phyloP scores from a whole-genome alignment of 139 green algal species.

The Astrephomene gubernaculifera region DNA sequence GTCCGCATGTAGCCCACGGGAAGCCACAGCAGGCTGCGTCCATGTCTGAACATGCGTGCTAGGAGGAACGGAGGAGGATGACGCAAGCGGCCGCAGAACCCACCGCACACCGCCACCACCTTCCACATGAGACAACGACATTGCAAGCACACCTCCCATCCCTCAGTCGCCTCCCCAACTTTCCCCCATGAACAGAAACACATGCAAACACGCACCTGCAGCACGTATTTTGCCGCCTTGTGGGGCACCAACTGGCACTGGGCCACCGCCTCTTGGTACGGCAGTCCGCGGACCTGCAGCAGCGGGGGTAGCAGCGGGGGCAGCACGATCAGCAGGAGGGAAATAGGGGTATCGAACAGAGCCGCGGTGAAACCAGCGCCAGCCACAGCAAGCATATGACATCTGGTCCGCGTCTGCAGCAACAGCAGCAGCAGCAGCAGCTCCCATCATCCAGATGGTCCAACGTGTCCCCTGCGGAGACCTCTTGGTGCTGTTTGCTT shows the following conservation, averaged over 20 bases:
- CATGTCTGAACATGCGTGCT: not conserved
- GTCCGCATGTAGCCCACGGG: not conserved
- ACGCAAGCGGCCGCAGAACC: not conserved
- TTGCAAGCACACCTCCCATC: not conserved
- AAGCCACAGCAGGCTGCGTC: not conserved
- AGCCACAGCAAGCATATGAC: no score
- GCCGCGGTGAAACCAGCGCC: no score
- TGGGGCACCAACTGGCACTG: slow-evolving; percentile 44
- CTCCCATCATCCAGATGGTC: no score
- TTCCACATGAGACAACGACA: not conserved
- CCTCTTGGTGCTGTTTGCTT: no score
- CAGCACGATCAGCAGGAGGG: no score
- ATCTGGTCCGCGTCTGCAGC: no score
- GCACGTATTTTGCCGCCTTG: slow-evolving; percentile 38
- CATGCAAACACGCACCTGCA: slow-evolving; percentile 7
- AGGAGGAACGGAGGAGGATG: no score
- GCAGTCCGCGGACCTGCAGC: slow-evolving; percentile 39
- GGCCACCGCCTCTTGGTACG: slow-evolving; percentile 33
- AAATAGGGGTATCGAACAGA: no score
- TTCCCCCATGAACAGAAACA: not conserved
- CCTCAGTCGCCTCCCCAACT: not conserved
- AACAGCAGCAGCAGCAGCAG: no score
- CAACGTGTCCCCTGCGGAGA: no score
- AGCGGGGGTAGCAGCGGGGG: not conserved
- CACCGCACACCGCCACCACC: not conserved